phyloP scores from a whole-genome alignment of 768 basidiomycete species.

The Lactarius quietus region DNA sequence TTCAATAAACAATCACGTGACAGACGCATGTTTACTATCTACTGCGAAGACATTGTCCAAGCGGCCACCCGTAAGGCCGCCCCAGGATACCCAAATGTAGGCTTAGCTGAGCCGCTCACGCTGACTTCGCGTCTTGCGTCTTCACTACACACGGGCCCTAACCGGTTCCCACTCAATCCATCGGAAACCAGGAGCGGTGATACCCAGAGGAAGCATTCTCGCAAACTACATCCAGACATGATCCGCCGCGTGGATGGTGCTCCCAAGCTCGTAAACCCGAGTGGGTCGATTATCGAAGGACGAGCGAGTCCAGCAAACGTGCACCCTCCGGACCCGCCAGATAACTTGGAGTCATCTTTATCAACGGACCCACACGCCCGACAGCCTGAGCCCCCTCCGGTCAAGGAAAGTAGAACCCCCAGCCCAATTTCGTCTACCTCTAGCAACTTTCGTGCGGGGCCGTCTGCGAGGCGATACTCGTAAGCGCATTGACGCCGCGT shows the following conservation, averaged over 20 bases:
- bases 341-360: not conserved
- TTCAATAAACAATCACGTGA: not conserved
- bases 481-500: not conserved
- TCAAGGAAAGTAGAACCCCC: conserved; percentile 1
- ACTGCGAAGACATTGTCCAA: conserved; percentile 23
- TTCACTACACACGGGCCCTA: conserved; percentile 7
- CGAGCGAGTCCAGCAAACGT: conserved; percentile 20
- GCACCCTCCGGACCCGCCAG: not conserved
- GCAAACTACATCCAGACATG: conserved; percentile 60
- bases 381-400: too few relatives aligned
- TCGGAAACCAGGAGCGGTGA: not conserved
- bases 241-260: conserved; percentile 68
- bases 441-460: not conserved
- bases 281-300: conserved; percentile 63
- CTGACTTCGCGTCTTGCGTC: conserved; percentile 13
- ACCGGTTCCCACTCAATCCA: not conserved
- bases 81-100: not conserved
- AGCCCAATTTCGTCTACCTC: not conserved
- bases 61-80: conserved; percentile 20
- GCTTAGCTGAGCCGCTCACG: conserved; percentile 35
- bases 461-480: not conserved
- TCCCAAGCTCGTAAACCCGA: conserved; percentile 69
- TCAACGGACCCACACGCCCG: too few relatives aligned
- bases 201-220: conserved; percentile 1
- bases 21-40: conserved; percentile 23